phyloP scores from a whole-genome alignment of 2,329 filamentous ascomycete species.

The Alternaria ethzedia region DNA sequence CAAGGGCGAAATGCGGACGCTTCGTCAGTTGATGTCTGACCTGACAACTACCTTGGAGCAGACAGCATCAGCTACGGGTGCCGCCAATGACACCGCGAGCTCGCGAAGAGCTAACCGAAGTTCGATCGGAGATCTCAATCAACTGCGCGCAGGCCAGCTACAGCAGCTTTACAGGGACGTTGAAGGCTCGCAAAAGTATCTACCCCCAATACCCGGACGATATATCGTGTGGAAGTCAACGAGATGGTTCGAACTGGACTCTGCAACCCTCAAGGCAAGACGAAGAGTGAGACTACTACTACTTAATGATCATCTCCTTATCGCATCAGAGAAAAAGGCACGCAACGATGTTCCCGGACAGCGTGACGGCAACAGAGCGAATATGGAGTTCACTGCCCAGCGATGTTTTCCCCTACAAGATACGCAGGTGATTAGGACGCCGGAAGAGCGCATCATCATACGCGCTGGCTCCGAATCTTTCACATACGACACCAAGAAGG shows the following conservation, averaged over 20 bases:
- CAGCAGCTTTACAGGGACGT: slow-evolving; percentile 93
- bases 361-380: slow-evolving; percentile 48
- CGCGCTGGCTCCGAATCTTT: slow-evolving; percentile 89
- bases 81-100: slow-evolving; percentile 45
- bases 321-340: slow-evolving; percentile 94
- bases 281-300: slow-evolving; percentile 90
- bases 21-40: slow-evolving; percentile 90
- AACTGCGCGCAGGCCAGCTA: slow-evolving; percentile 70
- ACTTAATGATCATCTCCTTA: slow-evolving; percentile 90
- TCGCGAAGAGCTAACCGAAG: slow-evolving; percentile 74
- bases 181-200: slow-evolving; percentile 96
- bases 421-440: slow-evolving; percentile 87
- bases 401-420: slow-evolving; percentile 93
- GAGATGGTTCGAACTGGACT: slow-evolving; percentile 94
- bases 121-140: slow-evolving; percentile 78
- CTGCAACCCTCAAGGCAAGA: slow-evolving; percentile 93
- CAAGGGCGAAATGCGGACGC: slow-evolving; percentile 91
- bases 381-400: slow-evolving; percentile 82
- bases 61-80: slow-evolving; percentile 51
- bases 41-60: slow-evolving; percentile 65
- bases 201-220: slow-evolving; percentile 87
- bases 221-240: slow-evolving; percentile 94
- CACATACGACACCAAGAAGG: slow-evolving; percentile 89
- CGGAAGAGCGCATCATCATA: slow-evolving; percentile 74
- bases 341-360: slow-evolving; percentile 70